A percentile compares a stretch with the other conserved stretches of the same genome.
phyloP scores from a whole-genome alignment of 148 eudicot species.

The Euryodendron excelsum region DNA sequence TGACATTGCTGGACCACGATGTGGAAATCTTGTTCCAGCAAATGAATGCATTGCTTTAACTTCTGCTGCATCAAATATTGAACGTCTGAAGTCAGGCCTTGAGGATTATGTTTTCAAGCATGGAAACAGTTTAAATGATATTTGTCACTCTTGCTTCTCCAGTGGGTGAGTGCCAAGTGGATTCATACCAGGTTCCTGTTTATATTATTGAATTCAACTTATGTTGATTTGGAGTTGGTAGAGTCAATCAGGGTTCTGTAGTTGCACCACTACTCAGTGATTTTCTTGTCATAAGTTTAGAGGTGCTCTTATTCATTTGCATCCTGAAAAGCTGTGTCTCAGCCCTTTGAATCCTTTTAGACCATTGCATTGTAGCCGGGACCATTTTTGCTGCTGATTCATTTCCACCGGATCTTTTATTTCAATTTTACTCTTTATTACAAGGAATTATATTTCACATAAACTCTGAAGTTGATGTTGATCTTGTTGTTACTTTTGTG shows the following conservation, averaged over 20 bases:
- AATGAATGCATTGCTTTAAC: conserved; percentile 35
- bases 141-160: conserved; percentile 62
- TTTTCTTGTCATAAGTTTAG: not conserved
- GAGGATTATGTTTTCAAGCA: conserved; percentile 72
- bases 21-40: conserved; percentile 38
- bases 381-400: not conserved
- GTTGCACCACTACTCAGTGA: conserved; percentile 7
- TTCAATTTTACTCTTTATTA: not conserved
- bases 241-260: conserved; percentile 1
- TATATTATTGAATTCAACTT: not conserved
- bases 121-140: conserved; percentile 37
- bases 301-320: conserved; percentile 6
- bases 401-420: not conserved
- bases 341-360: not conserved
- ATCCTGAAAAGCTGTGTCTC: not conserved
- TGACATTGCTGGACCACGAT: conserved; percentile 36
- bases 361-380: not conserved
- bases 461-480: conserved; percentile 2
- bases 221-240: not conserved
- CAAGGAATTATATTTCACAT: not conserved
- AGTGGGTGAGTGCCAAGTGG: conserved; percentile 43
- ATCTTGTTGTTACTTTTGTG: not conserved
- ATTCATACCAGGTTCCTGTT: not conserved
- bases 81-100: conserved; percentile 54
- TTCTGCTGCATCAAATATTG: conserved; percentile 39